Percentiles rank a stretch among this genome's conserved stretches.
Conservation (phyloP, 768 basidiomycete species). For the Termitomyces eurrhizus region DNA sequence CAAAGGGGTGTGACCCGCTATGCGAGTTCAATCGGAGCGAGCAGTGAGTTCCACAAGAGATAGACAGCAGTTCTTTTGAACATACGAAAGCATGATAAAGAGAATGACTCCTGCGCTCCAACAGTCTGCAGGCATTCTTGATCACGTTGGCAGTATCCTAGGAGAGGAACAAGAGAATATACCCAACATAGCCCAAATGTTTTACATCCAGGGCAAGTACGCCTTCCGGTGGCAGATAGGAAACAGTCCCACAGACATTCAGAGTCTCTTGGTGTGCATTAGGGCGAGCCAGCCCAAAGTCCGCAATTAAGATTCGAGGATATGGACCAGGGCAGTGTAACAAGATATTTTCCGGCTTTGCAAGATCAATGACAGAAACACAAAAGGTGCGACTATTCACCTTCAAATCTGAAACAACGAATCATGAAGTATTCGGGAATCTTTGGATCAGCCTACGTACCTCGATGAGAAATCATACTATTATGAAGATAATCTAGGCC, state of each 20-base stretch:
- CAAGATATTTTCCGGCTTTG: conserved; percentile 80
- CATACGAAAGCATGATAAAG: conserved; percentile 82
- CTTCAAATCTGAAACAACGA: conserved; percentile 18
- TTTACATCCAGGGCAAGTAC: conserved; percentile 75
- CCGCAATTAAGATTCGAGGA: conserved; percentile 80
- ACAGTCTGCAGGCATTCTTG: conserved; percentile 84
- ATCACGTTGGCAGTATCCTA: background rate
- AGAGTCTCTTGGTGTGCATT: conserved; percentile 78
- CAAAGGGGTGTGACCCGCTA: conserved; percentile 78
- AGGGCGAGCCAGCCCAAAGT: conserved; percentile 81
- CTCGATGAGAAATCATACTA: conserved; percentile 73
- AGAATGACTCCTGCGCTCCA: conserved; percentile 84
- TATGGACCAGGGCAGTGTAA: conserved; percentile 78
- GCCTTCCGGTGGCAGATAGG: conserved; percentile 84
- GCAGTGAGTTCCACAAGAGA: background rate
- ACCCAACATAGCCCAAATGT: conserved; percentile 64
- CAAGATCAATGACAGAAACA: background rate
- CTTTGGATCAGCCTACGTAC: conserved; percentile 28
- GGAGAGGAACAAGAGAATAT: conserved; percentile 2
- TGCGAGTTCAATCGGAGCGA: background rate
- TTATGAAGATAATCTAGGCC: conserved; percentile 71
- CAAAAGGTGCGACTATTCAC: conserved; percentile 3
- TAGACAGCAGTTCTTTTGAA: conserved; percentile 7
- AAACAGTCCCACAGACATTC: conserved; percentile 85
- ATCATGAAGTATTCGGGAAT: background rate